These are phyloP conservation scores for Microthlaspi erraticum DNA, from an alignment of 345 rosid genomes.

Conservation along the genomic window DNA sequence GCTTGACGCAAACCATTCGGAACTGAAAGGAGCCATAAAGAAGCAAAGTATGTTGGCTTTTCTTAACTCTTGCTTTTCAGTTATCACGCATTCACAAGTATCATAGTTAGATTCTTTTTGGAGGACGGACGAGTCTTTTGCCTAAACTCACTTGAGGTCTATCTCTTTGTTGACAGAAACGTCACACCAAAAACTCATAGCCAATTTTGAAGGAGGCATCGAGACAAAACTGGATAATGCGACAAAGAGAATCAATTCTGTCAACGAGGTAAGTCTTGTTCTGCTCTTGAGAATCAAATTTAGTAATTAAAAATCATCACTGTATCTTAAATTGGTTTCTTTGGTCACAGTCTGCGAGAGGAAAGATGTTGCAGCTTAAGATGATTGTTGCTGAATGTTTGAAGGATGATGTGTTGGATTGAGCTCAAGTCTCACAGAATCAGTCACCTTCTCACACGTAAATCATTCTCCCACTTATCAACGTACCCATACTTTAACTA, in stretches of 20 bases:
- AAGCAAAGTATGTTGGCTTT: slow-evolving; percentile 71
- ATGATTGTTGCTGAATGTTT: slow-evolving; percentile 61
- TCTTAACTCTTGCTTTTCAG: slow-evolving; percentile 22
- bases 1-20: slow-evolving; percentile 66
- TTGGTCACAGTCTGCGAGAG: slow-evolving; percentile 67
- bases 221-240: slow-evolving; percentile 66
- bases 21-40: slow-evolving; percentile 67
- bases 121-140: neutral
- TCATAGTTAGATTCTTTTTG: slow-evolving; percentile 6
- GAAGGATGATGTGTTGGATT: slow-evolving; percentile 47
- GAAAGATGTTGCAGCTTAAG: slow-evolving; percentile 71
- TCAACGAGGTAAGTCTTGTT: slow-evolving; percentile 67
- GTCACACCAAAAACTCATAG: slow-evolving; percentile 68
- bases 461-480: slow-evolving; percentile 2
- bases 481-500: neutral
- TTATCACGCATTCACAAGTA: slow-evolving; percentile 1
- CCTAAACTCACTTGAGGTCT: slow-evolving; percentile 13
- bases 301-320: neutral
- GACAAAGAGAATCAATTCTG: slow-evolving; percentile 59
- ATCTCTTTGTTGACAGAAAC: slow-evolving; percentile 56
- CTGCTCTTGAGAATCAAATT: slow-evolving; percentile 21
- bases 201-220: slow-evolving; percentile 68
- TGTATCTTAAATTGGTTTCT: slow-evolving; percentile 12
- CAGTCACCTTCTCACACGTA: slow-evolving; percentile 17
- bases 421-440: slow-evolving; percentile 9